Conservation (phyloP, 2,329 filamentous ascomycete species). For the Aureobasidium sp. region DNA sequence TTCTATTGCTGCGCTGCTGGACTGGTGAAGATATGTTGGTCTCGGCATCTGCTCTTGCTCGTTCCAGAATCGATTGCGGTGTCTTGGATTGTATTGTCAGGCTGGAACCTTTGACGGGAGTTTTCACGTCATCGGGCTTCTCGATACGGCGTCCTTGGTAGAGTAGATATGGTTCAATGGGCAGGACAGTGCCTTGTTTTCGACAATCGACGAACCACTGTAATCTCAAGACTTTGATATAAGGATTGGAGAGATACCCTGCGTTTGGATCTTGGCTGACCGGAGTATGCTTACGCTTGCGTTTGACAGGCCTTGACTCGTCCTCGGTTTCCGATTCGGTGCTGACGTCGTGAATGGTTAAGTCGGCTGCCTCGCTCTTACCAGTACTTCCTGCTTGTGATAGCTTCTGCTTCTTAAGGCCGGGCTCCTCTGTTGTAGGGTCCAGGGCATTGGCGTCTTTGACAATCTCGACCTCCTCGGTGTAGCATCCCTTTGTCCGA, state of each 20-base stretch:
- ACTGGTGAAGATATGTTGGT: not conserved
- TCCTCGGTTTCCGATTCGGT: constrained; percentile 29
- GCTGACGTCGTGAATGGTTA: constrained; percentile 22
- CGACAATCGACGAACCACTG: constrained; percentile 48
- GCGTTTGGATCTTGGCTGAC: not conserved
- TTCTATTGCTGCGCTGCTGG: not conserved
- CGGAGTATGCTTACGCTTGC: not conserved
- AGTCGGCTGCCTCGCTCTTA: constrained; percentile 3
- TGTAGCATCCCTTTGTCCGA: constrained; percentile 54
- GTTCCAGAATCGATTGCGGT: constrained; percentile 34
- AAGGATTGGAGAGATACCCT: constrained; percentile 18
- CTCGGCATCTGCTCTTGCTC: constrained; percentile 39
- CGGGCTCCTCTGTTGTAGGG: not conserved
- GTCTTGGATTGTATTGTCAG: not conserved
- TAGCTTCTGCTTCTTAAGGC: not conserved
- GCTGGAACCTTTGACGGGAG: constrained; percentile 8
- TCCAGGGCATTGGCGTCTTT: constrained; percentile 26
- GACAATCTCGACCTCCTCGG: constrained; percentile 38
- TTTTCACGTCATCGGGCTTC: constrained; percentile 23
- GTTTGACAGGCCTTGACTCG: not conserved
- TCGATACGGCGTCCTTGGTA: constrained; percentile 42
- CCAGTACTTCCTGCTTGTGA: not conserved
- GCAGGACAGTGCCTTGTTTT: constrained; percentile 32
- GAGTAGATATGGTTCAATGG: constrained; percentile 41
- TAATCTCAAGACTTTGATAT: constrained; percentile 43